A percentile compares a stretch with the other conserved stretches of the same genome.
phyloP scores from a whole-genome alignment of 169 alveolate genomes.

The Plasmodium cynomolgi region DNA sequence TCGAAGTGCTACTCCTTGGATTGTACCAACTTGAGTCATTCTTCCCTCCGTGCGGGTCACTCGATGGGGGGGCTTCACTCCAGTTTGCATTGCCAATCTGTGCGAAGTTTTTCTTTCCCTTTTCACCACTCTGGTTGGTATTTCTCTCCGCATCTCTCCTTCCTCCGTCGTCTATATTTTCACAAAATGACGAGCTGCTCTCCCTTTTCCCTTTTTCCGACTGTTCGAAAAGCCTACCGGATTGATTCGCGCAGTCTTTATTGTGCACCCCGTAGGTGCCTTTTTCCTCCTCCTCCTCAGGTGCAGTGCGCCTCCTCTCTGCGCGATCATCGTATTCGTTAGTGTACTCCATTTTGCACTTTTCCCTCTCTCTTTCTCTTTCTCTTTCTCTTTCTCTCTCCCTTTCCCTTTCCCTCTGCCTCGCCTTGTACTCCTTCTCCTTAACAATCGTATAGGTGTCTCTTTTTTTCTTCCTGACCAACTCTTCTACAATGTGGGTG shows the following conservation, averaged over 20 bases:
- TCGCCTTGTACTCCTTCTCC: slow-evolving; percentile 39
- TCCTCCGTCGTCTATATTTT: not conserved
- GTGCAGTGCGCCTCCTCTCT: not conserved
- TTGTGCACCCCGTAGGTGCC: no score
- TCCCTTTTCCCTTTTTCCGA: not conserved
- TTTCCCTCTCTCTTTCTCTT: no score
- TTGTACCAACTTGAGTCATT: not conserved
- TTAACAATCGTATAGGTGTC: slow-evolving; percentile 56
- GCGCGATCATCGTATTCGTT: not conserved
- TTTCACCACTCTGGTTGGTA: not conserved
- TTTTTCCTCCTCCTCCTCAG: not conserved
- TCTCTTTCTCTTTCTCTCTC: no score
- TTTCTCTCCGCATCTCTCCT: not conserved
- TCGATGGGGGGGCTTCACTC: not conserved
- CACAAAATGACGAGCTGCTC: not conserved
- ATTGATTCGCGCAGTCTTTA: no score
- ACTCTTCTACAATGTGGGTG: not conserved
- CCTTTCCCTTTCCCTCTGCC: not conserved
- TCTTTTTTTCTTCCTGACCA: slow-evolving; percentile 26
- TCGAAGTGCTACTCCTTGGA: not conserved
- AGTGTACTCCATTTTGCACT: not conserved
- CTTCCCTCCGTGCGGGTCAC: not conserved
- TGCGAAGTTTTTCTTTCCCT: not conserved
- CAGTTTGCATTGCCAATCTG: not conserved
- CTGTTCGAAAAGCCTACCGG: no score